Percentiles rank a stretch among this genome's conserved stretches.
Evolutionary conservation across 768 basidiomycete genomes (phyloP).

Genomic region (Suillus clintonianus): DNA sequence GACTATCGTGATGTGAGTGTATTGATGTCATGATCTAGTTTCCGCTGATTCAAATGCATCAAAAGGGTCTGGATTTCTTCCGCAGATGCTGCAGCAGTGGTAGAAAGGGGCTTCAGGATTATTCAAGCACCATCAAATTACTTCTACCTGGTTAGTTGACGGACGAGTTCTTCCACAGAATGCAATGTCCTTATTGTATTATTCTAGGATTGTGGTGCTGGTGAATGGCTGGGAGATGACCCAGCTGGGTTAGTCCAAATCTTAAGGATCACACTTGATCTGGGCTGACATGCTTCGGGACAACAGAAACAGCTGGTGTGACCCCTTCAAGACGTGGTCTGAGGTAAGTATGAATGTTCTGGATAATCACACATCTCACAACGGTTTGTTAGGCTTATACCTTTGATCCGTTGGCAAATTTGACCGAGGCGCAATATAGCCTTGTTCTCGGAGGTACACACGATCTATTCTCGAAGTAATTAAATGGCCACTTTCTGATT

Average conservation of each 20-base stretch:
- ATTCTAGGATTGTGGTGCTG: conserved; percentile 64
- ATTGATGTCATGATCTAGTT: conserved; percentile 5
- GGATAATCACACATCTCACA: conserved; percentile 14
- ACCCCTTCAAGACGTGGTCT: conserved; percentile 82
- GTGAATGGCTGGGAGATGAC: conserved; percentile 64
- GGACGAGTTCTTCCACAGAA: neutral
- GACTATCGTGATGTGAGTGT: conserved; percentile 57
- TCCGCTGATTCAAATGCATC: neutral
- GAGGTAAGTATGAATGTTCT: conserved; percentile 40
- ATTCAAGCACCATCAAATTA: conserved; percentile 73
- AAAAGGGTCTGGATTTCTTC: conserved; percentile 74
- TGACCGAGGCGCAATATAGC: conserved; percentile 45
- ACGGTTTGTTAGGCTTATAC: conserved; percentile 51
- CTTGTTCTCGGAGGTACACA: conserved; percentile 69
- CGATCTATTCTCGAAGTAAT: neutral
- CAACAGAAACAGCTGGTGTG: conserved; percentile 66
- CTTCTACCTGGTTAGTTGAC: conserved; percentile 58
- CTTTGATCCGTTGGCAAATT: conserved; percentile 68
- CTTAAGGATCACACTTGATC: neutral
- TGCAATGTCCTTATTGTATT: neutral
- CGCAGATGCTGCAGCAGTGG: conserved; percentile 56
- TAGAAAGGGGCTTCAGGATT: conserved; percentile 58
- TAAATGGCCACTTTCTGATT: neutral
- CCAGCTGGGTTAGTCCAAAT: conserved; percentile 38
- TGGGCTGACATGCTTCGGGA: conserved; percentile 1